phyloP scores from a whole-genome alignment of 768 basidiomycete species.

The Brasilioporus rufonigricans region DNA sequence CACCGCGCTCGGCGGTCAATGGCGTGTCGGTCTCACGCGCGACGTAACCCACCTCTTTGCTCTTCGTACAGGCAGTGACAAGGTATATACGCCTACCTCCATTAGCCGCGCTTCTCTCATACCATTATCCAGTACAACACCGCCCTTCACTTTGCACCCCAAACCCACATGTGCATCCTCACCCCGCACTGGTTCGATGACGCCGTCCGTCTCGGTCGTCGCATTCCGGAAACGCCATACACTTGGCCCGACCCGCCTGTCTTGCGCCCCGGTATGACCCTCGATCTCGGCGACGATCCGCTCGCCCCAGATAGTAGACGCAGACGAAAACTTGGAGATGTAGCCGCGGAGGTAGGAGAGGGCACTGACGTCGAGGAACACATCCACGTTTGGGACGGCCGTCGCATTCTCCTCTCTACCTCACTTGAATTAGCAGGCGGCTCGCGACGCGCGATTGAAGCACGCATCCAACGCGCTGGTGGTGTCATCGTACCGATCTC shows the following conservation, averaged over 20 bases:
- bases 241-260: conserved; percentile 73
- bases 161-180: conserved; percentile 64
- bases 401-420: conserved; percentile 58
- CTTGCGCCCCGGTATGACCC: conserved; percentile 29
- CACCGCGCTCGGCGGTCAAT: conserved; percentile 76
- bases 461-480: conserved; percentile 59
- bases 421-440: conserved; percentile 53
- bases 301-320: conserved; percentile 19
- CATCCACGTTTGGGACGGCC: conserved; percentile 56
- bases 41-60: conserved; percentile 90
- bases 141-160: conserved; percentile 55
- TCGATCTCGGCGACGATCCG: conserved; percentile 14
- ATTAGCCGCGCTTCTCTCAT: neutral
- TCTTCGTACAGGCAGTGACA: conserved; percentile 45
- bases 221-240: conserved; percentile 53
- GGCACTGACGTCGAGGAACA: conserved; percentile 22
- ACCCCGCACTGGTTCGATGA: conserved; percentile 95
- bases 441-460: conserved; percentile 53
- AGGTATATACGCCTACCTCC: conserved; percentile 22
- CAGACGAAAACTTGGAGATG: conserved; percentile 25
- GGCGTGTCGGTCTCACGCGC: conserved; percentile 69
- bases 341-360: conserved; percentile 21
- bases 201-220: conserved; percentile 54
- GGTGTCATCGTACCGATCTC: conserved; percentile 55
- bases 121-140: conserved; percentile 36